Percentiles rank a stretch among this genome's conserved stretches.
Evolutionary conservation across 1,284 basidiomycete species (phyloP).

Genomic region (Ceratobasidium sp.): DNA sequence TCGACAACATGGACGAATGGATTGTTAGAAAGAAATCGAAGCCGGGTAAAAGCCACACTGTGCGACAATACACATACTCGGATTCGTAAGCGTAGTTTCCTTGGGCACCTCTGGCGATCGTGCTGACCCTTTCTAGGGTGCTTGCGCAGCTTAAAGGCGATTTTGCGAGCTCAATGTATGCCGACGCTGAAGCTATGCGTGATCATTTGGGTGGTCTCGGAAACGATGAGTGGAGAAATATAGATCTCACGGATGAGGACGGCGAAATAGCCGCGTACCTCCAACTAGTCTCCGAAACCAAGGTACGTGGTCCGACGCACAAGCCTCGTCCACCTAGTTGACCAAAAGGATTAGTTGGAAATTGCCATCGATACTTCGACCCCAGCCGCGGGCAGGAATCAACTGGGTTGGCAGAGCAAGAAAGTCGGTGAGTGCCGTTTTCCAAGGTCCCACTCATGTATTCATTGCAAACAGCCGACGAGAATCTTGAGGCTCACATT

Average conservation of each 20-base stretch:
- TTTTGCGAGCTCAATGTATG: conserved; percentile 66
- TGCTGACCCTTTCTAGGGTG: conserved; percentile 35
- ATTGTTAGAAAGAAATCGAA: conserved; percentile 45
- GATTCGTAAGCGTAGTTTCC: conserved; percentile 44
- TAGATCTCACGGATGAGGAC: conserved; percentile 53
- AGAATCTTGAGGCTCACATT: conserved; percentile 73
- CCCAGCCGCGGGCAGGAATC: conserved; percentile 60
- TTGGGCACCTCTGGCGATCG: neutral
- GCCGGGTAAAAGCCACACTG: conserved; percentile 21
- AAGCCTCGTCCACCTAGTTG: neutral
- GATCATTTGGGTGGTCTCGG: conserved; percentile 58
- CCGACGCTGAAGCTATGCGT: conserved; percentile 68
- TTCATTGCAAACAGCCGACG: conserved; percentile 65
- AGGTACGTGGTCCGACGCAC: conserved; percentile 54
- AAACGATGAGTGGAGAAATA: conserved; percentile 56
- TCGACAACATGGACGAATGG: conserved; percentile 50
- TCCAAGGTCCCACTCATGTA: neutral
- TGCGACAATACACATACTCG: conserved; percentile 43
- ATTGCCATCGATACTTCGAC: conserved; percentile 70
- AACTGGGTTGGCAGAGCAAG: conserved; percentile 81
- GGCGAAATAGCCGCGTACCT: conserved; percentile 76
- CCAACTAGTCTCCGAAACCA: conserved; percentile 72
- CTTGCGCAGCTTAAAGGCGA: conserved; percentile 67
- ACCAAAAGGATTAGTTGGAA: conserved; percentile 58
- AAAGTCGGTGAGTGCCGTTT: conserved; percentile 66